Evolutionary conservation across 257 asterid species (phyloP).

Genomic region (Catharanthus roseus): DNA sequence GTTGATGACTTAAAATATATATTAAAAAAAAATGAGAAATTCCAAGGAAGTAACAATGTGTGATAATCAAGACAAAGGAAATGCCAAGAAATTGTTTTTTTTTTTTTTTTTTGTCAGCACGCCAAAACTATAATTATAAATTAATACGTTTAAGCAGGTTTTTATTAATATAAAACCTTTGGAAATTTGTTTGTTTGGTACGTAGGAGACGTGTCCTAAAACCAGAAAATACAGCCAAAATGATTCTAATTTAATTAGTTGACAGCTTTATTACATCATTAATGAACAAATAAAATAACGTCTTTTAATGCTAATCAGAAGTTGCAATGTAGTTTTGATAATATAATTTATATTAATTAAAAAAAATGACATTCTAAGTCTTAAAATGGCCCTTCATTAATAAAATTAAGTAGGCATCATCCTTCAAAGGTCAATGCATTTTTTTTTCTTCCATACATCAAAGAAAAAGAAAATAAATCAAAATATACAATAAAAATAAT

Average conservation of each 20-base stretch:
- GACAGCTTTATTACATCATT: slow-evolving; percentile 4
- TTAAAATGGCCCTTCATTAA: background rate
- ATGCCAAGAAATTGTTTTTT: slow-evolving; percentile 20
- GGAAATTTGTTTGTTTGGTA: slow-evolving; percentile 17
- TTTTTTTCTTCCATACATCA: too few relatives aligned
- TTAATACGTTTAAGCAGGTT: slow-evolving; percentile 1
- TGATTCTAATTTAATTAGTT: background rate
- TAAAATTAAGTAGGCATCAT: too few relatives aligned
- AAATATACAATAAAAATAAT: too few relatives aligned
- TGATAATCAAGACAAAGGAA: too few relatives aligned
- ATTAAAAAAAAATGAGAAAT: too few relatives aligned
- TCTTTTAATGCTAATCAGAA: background rate
- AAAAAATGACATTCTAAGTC: background rate
- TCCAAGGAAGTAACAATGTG: too few relatives aligned
- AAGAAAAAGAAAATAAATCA: too few relatives aligned
- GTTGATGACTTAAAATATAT: too few relatives aligned
- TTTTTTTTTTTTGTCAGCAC: slow-evolving; percentile 19
- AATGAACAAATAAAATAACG: background rate
- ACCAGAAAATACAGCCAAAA: slow-evolving; percentile 17
- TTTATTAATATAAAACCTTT: background rate
- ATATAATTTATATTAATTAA: background rate
- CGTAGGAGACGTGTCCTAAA: slow-evolving; percentile 28
- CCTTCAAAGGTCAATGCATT: too few relatives aligned
- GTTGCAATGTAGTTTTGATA: background rate
- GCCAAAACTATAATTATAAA: background rate